A percentile compares a stretch with the other conserved stretches of the same genome.
phyloP scores from a whole-genome alignment of 306 rosid genomes.

The Trifolium pratense region DNA sequence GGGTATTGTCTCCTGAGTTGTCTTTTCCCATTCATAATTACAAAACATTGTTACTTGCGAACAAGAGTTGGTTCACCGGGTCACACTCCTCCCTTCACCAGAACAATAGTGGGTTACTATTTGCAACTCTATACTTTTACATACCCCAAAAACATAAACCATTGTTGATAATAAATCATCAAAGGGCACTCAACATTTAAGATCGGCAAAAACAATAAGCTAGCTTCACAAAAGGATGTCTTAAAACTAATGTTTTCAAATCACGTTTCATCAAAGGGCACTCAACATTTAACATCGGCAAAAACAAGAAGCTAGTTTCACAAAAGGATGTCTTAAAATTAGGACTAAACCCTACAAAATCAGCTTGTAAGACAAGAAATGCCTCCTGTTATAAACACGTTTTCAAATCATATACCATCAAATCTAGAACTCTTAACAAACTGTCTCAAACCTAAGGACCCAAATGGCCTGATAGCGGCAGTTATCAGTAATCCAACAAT shows the following conservation, averaged over 20 bases:
- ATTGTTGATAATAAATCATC: background rate
- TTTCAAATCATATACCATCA: no score
- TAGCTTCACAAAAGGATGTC: background rate
- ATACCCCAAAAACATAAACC: background rate
- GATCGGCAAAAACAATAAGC: background rate
- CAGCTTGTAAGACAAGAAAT: no score
- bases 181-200: constrained; percentile 13
- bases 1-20: background rate
- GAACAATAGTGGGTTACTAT: background rate
- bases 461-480: no score
- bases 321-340: background rate
- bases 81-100: background rate
- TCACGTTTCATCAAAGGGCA: constrained; percentile 10
- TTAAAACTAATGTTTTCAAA: no score
- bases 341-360: no score
- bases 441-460: no score
- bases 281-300: constrained; percentile 2
- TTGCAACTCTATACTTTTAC: no score
- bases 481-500: no score
- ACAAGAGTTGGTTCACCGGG: background rate
- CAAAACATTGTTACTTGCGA: background rate
- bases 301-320: background rate
- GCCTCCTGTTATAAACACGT: no score
- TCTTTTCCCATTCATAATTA: background rate
- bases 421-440: no score